Conservation (phyloP, 768 basidiomycete genomes). For the Hemileccinum rubropunctum region DNA sequence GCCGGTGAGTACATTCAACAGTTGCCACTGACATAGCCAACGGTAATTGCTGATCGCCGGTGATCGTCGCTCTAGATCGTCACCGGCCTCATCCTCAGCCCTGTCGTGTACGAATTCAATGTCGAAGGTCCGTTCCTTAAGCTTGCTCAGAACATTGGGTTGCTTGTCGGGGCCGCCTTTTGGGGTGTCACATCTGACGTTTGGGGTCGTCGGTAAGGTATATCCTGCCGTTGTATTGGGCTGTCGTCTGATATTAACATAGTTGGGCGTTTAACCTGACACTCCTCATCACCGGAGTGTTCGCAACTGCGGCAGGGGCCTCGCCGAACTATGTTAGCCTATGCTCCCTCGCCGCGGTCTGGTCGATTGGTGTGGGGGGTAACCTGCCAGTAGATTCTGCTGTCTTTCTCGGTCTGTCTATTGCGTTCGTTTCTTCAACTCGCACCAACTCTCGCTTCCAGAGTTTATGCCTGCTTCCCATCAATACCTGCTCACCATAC, state of each 20-base stretch:
- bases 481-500: conserved; percentile 71
- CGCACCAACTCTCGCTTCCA: conserved; percentile 17
- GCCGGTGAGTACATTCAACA: conserved; percentile 51
- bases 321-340: conserved; percentile 52
- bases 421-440: background rate
- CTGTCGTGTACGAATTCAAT: conserved; percentile 63
- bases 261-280: conserved; percentile 73
- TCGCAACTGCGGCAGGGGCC: conserved; percentile 61
- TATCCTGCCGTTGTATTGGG: background rate
- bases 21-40: background rate
- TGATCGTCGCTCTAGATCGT: conserved; percentile 43
- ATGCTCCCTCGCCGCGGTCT: conserved; percentile 50
- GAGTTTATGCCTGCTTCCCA: conserved; percentile 71
- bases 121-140: conserved; percentile 61
- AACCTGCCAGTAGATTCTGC: conserved; percentile 76
- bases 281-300: conserved; percentile 62
- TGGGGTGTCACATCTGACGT: conserved; percentile 70
- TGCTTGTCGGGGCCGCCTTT: conserved; percentile 65
- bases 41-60: background rate
- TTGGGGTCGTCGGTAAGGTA: conserved; percentile 60
- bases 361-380: conserved; percentile 71
- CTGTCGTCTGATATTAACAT: conserved; percentile 7
- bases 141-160: conserved; percentile 68
- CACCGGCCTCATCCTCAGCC: conserved; percentile 61
- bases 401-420: conserved; percentile 62